Evolutionary conservation across 768 basidiomycete species (phyloP), one percentile per base, ranked within the genome.

Genomic region (Lactifluus rugatus): DNA sequence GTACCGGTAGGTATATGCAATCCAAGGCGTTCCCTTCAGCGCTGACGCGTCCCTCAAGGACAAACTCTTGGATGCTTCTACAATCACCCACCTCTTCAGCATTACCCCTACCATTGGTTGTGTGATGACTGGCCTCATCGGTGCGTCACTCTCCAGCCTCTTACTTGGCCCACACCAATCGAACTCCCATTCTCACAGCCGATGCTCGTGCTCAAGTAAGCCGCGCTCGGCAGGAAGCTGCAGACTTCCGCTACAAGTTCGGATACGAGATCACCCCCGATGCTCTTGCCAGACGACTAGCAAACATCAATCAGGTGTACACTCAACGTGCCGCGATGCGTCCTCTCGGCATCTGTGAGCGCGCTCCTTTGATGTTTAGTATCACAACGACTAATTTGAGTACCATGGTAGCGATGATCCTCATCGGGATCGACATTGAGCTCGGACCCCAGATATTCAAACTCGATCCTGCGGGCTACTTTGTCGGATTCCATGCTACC

Each of bases 231-330:
- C 70, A 75, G 49, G 95, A 99, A 72, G 95, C 95, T 17, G 90
- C 89, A 14, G 82, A 90, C 8, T 97, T 93, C 77, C 79, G 93
- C 64, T 90, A 95, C 77, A 97, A 96, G 72, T 95, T 87, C 67
- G 96, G 96, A 28, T 94, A 98, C 69, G 96, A 99, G 74, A 96
- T 99, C 66, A 95, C 94, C 2, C 93, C 95, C 3, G 94, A 96
- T 69, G 87, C 89, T n/a, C 80, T 99, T 45, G 90, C 96, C 21
- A 84, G 93, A 63, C 81, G 95, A 48, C 75, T 99, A 68, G 96
- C 95, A 32, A 96, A 97, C 71, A 93, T 98, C 71, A 98, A 97
- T 69, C 96, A 98, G 73, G 95, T 97, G 1, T 97, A 97, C 73
- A 99, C 96, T 2, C 96, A 99, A 73, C 81, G 90, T 57, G 95